Percentiles rank a stretch among this genome's conserved stretches.
These are phyloP conservation scores for Piper longum DNA, from an alignment of 164 flowering plant species.

Conservation along the genomic window DNA sequence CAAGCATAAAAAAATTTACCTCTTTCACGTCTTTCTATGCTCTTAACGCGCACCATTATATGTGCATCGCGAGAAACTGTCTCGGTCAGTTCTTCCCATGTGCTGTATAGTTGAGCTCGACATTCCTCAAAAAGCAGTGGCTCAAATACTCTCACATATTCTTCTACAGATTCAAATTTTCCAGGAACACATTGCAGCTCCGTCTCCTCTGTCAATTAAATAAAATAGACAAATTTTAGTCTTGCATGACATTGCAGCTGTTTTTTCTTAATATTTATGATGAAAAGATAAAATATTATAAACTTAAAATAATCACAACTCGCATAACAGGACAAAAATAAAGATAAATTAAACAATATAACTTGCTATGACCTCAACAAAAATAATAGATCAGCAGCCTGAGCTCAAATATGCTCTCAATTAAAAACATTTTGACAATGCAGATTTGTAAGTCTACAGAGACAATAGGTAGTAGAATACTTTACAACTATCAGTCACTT, in stretches of 20 bases:
- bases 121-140: conserved; percentile 99
- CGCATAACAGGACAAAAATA: too few species aligned
- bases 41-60: conserved; percentile 59
- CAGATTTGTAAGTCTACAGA: too few species aligned
- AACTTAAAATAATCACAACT: too few species aligned
- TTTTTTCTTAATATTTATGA: too few species aligned
- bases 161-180: conserved; percentile 85
- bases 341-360: too few species aligned
- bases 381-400: too few species aligned
- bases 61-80: conserved; percentile 49
- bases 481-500: not conserved
- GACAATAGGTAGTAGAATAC: not conserved
- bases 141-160: conserved; percentile 89
- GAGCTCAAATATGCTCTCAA: too few species aligned
- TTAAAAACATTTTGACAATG: too few species aligned
- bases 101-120: conserved; percentile 86
- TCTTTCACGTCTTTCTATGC: conserved; percentile 84
- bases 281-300: too few species aligned
- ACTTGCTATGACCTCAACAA: too few species aligned
- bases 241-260: not conserved
- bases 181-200: conserved; percentile 93
- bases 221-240: too few species aligned
- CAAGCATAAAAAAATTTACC: conserved; percentile 29
- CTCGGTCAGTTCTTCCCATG: conserved; percentile 85
- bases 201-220: conserved; percentile 43